A percentile compares a stretch with the other conserved stretches of the same genome.
These are phyloP conservation scores for Sphagnum fallax DNA, from an alignment of 228 moss, liverwort and hornwort genomes.

Conservation along the genomic window DNA sequence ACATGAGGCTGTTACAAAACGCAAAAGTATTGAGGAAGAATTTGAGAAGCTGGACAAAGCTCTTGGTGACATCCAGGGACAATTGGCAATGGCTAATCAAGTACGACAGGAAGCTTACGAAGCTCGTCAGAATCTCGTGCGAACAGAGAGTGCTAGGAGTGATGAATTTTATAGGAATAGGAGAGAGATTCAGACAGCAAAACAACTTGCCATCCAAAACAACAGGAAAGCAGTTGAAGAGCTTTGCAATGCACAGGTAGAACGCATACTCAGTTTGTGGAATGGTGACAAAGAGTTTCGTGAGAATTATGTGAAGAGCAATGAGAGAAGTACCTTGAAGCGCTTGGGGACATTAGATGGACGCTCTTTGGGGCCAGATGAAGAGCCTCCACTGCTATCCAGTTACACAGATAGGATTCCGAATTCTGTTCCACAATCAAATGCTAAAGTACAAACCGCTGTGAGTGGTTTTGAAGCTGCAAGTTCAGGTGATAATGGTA, in stretches of 20 bases:
- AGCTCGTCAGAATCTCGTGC: conserved; percentile 22
- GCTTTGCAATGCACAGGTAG: conserved; percentile 54
- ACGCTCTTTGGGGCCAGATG: conserved; percentile 46
- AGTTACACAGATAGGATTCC: conserved; percentile 5
- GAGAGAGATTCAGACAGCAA: conserved; percentile 55
- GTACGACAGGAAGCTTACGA: conserved; percentile 60
- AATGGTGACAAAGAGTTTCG: conserved; percentile 48
- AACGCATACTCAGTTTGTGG: conserved; percentile 60
- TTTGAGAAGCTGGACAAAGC: conserved; percentile 27
- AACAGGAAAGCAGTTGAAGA: conserved; percentile 55
- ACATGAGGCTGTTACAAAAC: conserved; percentile 17
- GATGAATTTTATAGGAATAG: conserved; percentile 61
- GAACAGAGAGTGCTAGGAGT: conserved; percentile 33
- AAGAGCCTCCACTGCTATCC: conserved; percentile 36
- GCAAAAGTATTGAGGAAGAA: conserved; percentile 26
- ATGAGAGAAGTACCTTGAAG: conserved; percentile 66
- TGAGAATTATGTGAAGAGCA: conserved; percentile 54
- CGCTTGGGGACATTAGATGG: conserved; percentile 66
- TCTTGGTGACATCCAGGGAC: conserved; percentile 20
- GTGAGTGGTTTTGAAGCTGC: conserved; percentile 12
- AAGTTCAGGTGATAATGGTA: conserved; percentile 14
- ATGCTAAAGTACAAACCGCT: conserved; percentile 5
- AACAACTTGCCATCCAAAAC: conserved; percentile 38
- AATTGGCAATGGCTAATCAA: conserved; percentile 38
- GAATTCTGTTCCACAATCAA: conserved; percentile 1